phyloP scores from a whole-genome alignment of 139 green algal species.

The Micromonas commoda region DNA sequence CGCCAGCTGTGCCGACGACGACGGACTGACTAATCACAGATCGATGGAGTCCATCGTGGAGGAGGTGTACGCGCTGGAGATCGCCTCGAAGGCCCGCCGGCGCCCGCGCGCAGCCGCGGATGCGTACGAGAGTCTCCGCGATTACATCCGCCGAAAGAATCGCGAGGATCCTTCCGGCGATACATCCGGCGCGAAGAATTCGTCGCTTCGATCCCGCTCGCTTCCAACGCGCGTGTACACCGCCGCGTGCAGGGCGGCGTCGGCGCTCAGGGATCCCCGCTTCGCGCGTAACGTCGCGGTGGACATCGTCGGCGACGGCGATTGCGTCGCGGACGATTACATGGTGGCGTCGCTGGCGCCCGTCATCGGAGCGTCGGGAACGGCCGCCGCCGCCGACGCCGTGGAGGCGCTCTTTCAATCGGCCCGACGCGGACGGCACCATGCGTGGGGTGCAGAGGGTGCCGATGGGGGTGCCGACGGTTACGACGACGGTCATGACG shows the following conservation, averaged over 20 bases:
- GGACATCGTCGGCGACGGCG: neutral
- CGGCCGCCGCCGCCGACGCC: too few relatives aligned
- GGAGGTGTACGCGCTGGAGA: neutral
- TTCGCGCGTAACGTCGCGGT: neutral
- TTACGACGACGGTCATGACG: too few relatives aligned
- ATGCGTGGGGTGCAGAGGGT: too few relatives aligned
- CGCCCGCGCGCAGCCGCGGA: neutral
- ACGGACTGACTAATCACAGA: too few relatives aligned
- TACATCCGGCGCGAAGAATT: too few relatives aligned
- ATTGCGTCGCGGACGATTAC: neutral
- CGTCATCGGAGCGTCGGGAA: neutral
- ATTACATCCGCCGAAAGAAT: too few relatives aligned
- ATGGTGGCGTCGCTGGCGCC: neutral
- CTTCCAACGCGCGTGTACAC: neutral
- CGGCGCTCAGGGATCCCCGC: neutral
- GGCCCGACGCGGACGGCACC: too few relatives aligned
- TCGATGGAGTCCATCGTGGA: too few relatives aligned
- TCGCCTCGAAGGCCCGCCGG: neutral
- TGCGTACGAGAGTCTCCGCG: neutral
- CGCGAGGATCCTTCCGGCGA: too few relatives aligned
- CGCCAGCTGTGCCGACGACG: too few relatives aligned
- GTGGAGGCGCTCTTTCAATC: neutral
- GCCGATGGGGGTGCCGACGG: too few relatives aligned
- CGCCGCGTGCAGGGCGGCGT: neutral
- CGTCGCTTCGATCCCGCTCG: neutral